A percentile compares a stretch with the other conserved stretches of the same genome.
phyloP scores from a whole-genome alignment of 2,329 filamentous ascomycete genomes.

The Phaeoacremonium minimum region DNA sequence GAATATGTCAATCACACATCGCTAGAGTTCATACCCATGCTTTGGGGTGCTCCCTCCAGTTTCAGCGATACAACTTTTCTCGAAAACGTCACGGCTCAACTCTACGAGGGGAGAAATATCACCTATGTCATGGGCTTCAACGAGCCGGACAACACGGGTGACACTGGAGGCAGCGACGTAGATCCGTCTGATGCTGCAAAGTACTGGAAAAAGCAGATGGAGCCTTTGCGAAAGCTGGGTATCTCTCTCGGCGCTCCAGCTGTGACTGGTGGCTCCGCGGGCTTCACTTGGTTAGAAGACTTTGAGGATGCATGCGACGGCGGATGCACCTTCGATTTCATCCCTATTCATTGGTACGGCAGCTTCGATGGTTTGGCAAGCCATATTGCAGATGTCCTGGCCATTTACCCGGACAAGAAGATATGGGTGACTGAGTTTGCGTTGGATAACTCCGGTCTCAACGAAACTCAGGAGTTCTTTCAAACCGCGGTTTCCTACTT shows the following conservation, averaged over 20 bases:
- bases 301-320: conserved; percentile 3
- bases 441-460: conserved; percentile 2
- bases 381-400: conserved; percentile 2
- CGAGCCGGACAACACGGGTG: conserved; percentile 3
- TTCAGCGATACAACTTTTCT: conserved; percentile 4
- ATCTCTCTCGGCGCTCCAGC: conserved; percentile 4
- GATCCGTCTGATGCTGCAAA: conserved; percentile 2
- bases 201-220: conserved; percentile 6
- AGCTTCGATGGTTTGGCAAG: conserved; percentile 2
- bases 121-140: conserved; percentile 6
- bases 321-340: conserved; percentile 4
- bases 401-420: conserved; percentile 2
- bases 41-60: conserved; percentile 5
- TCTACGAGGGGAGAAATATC: conserved; percentile 1
- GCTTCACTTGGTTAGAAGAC: conserved; percentile 1
- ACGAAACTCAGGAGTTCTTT: conserved; percentile 2
- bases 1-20: conserved; percentile 2
- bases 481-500: background rate
- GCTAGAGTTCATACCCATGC: conserved; percentile 4
- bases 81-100: conserved; percentile 3
- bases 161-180: conserved; percentile 3
- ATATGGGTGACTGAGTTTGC: conserved; percentile 5
- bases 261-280: conserved; percentile 1
- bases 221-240: conserved; percentile 2
- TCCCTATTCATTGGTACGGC: conserved; percentile 5